A percentile compares a stretch with the other conserved stretches of the same genome.
Conservation (phyloP, 495 filamentous ascomycete species). For the Poronia punctata region DNA sequence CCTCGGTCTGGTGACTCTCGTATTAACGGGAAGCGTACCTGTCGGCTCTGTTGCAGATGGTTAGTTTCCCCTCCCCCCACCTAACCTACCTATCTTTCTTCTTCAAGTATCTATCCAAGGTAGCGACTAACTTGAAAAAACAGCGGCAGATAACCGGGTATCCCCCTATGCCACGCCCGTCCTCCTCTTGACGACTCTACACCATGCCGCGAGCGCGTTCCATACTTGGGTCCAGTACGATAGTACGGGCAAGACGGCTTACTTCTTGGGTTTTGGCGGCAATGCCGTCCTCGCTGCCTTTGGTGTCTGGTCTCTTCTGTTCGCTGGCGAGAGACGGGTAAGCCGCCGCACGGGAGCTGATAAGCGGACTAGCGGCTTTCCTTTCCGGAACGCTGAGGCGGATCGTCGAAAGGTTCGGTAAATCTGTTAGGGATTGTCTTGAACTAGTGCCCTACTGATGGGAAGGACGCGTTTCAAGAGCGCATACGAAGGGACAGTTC, state of each 20-base stretch:
- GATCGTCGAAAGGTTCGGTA: constrained; percentile 9
- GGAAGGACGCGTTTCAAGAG: too few relatives aligned
- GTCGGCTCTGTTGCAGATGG: constrained; percentile 41
- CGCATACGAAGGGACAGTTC: too few relatives aligned
- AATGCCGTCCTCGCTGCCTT: constrained; percentile 49
- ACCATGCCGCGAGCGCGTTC: constrained; percentile 57
- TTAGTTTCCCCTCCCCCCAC: constrained; percentile 14
- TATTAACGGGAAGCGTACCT: constrained; percentile 72
- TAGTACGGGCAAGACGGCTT: constrained; percentile 44
- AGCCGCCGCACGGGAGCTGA: constrained; percentile 68
- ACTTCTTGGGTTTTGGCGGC: constrained; percentile 46
- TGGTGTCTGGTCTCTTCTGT: constrained; percentile 70
- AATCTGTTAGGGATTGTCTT: too few relatives aligned
- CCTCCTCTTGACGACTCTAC: constrained; percentile 56
- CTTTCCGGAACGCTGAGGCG: constrained; percentile 56
- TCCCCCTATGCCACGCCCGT: constrained; percentile 62
- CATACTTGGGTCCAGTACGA: constrained; percentile 62
- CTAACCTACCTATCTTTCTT: neutral
- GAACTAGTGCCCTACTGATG: too few relatives aligned
- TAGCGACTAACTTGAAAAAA: too few relatives aligned
- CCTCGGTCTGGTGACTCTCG: constrained; percentile 55
- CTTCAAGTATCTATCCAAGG: too few relatives aligned
- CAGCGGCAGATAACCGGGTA: neutral
- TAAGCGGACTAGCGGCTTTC: constrained; percentile 71
- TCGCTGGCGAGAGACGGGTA: constrained; percentile 57